Evolutionary conservation across 192 early-diverging fungal species (phyloP), one percentile per base, ranked within the genome.

Genomic region (Diversispora epigaea): DNA sequence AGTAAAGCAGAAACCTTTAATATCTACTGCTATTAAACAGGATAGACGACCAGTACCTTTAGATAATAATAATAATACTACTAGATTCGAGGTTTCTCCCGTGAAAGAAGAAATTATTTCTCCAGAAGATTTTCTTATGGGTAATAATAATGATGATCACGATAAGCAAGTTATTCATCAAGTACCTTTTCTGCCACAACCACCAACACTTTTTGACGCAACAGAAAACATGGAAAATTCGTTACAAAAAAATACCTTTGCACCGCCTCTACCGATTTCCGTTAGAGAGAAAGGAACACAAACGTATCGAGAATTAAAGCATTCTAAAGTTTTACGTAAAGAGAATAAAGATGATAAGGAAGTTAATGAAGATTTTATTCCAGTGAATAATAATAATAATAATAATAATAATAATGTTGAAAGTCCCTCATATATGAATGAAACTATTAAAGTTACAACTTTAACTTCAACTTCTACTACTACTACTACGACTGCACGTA

Each of bases 391-490:
- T 9, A 21, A 49, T 14, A 15, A 46, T 12, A 21, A 11, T 5
- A n/a, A 66, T 19, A 22, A 67, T 49, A 45, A 22, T 21, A 67
- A n/a, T 67, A 49, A 67, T 8, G 65, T 43, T 14, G 65, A 67
- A 67, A 45, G 65, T 5, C 65, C 65, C 0, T 67, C 65, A 25
- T n/a, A 47, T 49, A n/a, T 21, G 43, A 67, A 19, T 11, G 44
- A 47, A 49, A 10, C 32, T 21, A 19, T 47, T 3, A 7, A n/a
- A 22, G n/a, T 45, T 19, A 14, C 3, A 11, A 3, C 21, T 21
- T 25, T 14, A 10, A 22, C 21, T 45, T 22, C 4, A 49, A 10
- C 32, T 21, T 15, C 45, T 3, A 7, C 44, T 49, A 22, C 22
- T 19, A 14, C 3, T 21, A 3, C 21, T 21, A 49, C 9, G 8